These are phyloP conservation scores for Calonectria montana DNA, from an alignment of 2,329 filamentous ascomycete genomes.

Conservation along the genomic window DNA sequence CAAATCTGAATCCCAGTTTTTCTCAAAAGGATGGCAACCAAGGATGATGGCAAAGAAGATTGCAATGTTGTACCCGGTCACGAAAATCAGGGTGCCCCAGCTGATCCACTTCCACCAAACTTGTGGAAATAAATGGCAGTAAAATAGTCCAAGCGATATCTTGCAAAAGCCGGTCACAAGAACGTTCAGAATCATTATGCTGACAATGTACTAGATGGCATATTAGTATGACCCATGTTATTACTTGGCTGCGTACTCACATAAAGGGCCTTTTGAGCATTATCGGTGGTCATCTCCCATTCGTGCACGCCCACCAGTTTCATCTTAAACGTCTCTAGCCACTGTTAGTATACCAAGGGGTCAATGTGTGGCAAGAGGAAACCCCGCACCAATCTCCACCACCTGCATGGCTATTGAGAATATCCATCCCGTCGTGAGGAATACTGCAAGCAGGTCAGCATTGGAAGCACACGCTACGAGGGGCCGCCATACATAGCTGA, in stretches of 20 bases:
- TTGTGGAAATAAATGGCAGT: not conserved
- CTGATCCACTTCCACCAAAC: not conserved
- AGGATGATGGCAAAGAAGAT: slow-evolving; percentile 48
- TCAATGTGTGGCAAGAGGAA: no score
- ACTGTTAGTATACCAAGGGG: not conserved
- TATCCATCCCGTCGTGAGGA: not conserved
- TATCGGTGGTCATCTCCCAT: slow-evolving; percentile 29
- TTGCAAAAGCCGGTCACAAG: slow-evolving; percentile 17
- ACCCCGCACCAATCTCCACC: slow-evolving; percentile 6
- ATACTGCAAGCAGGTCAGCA: slow-evolving; percentile 1
- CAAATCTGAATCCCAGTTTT: slow-evolving; percentile 39
- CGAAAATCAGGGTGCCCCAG: not conserved
- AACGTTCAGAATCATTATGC: slow-evolving; percentile 44
- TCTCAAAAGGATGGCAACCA: slow-evolving; percentile 26
- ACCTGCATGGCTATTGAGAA: not conserved
- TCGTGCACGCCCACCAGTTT: slow-evolving; percentile 27
- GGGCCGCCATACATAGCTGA: slow-evolving; percentile 11
- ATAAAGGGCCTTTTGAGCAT: slow-evolving; percentile 16
- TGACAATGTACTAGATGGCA: slow-evolving; percentile 42
- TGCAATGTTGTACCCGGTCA: not conserved
- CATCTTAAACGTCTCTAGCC: slow-evolving; percentile 19
- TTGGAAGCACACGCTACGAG: no score
- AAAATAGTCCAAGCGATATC: not conserved
- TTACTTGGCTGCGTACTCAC: slow-evolving; percentile 3
- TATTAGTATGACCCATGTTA: slow-evolving; percentile 36